Conservation (phyloP, 805 yeast genomes). For the Kodamaea nitidulidarum region DNA sequence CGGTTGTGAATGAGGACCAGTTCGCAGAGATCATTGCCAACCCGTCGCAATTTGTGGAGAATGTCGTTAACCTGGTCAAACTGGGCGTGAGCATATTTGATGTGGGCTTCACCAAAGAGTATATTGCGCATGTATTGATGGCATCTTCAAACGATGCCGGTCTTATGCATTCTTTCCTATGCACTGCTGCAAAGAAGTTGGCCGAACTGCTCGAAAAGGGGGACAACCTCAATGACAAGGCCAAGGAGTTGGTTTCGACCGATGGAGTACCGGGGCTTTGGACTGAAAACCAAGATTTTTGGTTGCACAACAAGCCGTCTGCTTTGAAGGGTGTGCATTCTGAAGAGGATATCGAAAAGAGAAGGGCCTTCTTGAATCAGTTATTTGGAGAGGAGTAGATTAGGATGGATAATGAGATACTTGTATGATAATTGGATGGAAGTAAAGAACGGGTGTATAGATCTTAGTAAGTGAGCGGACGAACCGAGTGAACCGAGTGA, state of each 20-base stretch:
- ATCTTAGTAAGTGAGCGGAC: no score
- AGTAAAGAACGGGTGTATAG: not conserved
- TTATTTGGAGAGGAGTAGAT: conserved; percentile 1
- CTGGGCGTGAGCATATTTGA: conserved; percentile 4
- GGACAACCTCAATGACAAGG: not conserved
- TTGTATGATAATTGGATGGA: not conserved
- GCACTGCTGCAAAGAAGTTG: not conserved
- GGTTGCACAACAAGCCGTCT: conserved; percentile 1
- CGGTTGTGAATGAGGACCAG: conserved; percentile 1
- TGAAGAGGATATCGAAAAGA: conserved; percentile 4
- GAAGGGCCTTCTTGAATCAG: conserved; percentile 9
- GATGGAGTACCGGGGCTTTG: not conserved
- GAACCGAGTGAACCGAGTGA: no score
- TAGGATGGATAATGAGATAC: no score
- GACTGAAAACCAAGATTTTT: conserved; percentile 1
- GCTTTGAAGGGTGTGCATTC: conserved; percentile 2
- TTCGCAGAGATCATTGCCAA: conserved; percentile 5
- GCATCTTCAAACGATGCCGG: conserved; percentile 8
- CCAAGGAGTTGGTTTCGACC: not conserved
- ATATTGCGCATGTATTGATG: conserved; percentile 10
- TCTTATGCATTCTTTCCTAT: conserved; percentile 5
- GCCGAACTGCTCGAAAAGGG: not conserved
- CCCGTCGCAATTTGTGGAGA: conserved; percentile 1
- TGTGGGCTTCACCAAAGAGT: conserved; percentile 12
- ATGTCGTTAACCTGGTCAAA: not conserved